Conservation (phyloP, 108 stramenopile species). For the Pseudonitzschia pungens region DNA sequence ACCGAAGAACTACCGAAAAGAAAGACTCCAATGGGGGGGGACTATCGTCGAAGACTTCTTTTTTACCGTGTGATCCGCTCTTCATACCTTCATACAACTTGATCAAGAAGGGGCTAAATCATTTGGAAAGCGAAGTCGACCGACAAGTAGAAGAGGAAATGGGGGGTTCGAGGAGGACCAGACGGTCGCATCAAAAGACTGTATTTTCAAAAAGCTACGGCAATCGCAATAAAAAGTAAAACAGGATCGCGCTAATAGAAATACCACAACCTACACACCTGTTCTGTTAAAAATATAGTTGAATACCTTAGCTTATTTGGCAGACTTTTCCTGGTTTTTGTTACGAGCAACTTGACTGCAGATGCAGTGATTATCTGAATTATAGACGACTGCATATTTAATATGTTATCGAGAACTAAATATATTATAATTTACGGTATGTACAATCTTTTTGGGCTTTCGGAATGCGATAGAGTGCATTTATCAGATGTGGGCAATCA, state of each 20-base stretch:
- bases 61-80: conserved; percentile 68
- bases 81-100: conserved; percentile 53
- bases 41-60: conserved; percentile 15
- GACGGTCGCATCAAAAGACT: conserved; percentile 8
- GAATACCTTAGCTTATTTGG: too few species aligned
- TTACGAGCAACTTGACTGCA: too few species aligned
- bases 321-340: too few species aligned
- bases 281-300: too few species aligned
- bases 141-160: conserved; percentile 42
- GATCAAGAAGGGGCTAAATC: conserved; percentile 42
- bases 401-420: too few species aligned
- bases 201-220: not conserved
- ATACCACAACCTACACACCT: too few species aligned
- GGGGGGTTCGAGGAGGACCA: conserved; percentile 29
- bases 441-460: too few species aligned
- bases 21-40: not conserved
- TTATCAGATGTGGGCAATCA: not conserved
- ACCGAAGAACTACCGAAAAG: conserved; percentile 43
- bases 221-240: not conserved
- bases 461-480: too few species aligned
- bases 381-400: too few species aligned
- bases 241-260: not conserved
- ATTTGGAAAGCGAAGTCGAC: conserved; percentile 35
- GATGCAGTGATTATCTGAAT: too few species aligned
- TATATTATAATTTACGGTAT: too few species aligned